Percentiles rank a stretch among this genome's conserved stretches.
Conservation (phyloP, 768 basidiomycete genomes). For the Auricularia auricula-judae region DNA sequence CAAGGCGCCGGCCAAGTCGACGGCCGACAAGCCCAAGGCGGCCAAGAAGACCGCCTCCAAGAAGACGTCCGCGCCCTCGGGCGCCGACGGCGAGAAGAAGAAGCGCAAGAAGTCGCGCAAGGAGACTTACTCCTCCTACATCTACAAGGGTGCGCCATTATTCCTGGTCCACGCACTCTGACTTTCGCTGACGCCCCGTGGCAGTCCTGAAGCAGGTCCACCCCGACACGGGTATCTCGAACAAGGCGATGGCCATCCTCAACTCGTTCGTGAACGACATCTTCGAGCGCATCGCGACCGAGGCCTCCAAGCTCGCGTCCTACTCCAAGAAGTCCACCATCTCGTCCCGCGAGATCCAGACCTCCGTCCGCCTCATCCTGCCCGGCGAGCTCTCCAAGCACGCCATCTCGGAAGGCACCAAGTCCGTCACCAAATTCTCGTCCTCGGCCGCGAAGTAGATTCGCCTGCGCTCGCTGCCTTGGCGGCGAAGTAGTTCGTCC, state of each 20-base stretch:
- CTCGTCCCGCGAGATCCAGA: constrained; percentile 97
- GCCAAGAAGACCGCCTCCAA: constrained; percentile 43
- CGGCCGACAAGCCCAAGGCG: constrained; percentile 33
- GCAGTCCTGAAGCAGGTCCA: constrained; percentile 93
- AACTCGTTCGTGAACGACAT: constrained; percentile 93
- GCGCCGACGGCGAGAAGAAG: constrained; percentile 65
- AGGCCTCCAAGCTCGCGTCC: constrained; percentile 87
- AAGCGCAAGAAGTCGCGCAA: constrained; percentile 79
- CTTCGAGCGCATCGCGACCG: constrained; percentile 84
- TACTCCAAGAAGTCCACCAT: constrained; percentile 99
- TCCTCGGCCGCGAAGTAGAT: too few species aligned
- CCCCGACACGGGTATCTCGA: constrained; percentile 97
- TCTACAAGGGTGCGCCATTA: constrained; percentile 66
- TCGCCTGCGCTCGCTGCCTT: too few species aligned
- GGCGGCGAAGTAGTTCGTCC: too few species aligned
- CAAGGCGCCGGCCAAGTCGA: constrained; percentile 48
- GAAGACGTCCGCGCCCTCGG: constrained; percentile 33
- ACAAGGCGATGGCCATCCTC: constrained; percentile 89
- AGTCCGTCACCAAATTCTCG: constrained; percentile 31
- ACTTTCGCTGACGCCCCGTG: not conserved
- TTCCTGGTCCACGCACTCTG: not conserved
- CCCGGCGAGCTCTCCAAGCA: constrained; percentile 98
- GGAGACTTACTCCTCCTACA: constrained; percentile 91
- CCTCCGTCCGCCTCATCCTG: constrained; percentile 86
- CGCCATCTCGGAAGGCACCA: constrained; percentile 91